Evolutionary conservation across 148 eudicot genomes (phyloP), one percentile per base, ranked within the genome.

Genomic region (Nepenthes mirabilis): DNA sequence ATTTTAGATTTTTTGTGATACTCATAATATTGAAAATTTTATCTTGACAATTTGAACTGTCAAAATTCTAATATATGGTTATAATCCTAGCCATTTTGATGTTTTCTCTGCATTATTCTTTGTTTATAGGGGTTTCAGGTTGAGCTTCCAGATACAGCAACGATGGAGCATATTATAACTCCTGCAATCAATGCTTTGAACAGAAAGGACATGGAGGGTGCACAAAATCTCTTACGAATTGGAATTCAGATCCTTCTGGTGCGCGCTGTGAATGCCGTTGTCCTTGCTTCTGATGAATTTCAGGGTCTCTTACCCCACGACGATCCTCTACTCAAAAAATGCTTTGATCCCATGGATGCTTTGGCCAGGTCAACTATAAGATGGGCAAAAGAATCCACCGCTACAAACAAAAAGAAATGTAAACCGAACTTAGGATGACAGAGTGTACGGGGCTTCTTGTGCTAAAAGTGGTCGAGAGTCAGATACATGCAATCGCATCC

Each of bases 271-370:
- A 85, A 85, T 58, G 57, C 40, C n/a, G 78, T 85, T 47, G 74
- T 85, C 52, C 69, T 85, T 63, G 84, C 85, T 37, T 77, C 79
- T 9, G 87, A 85, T 56, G 87, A 85, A 43, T 32, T 85, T 14
- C 80, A 71, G 5, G 67, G 76, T 58, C 58, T 85, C 36, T 67
- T 82, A 67, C 85, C 91, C 4, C 50, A 58, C 0, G 76, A 77
- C 14, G 91, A 85, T 61, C 91, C 91, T 45, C 87, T 85, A 65
- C 62, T 60, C 10, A 82, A 72, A 69, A 80, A 69, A 65, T 85
- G 87, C 64, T 55, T 85, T 9, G 85, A 85, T 65, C 91, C 91
- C 14, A 80, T 82, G 74, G 85, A 85, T 56, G 71, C 79, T 61
- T 70, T 85, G 74, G 91, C 79, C 40, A 71, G 83, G 61, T 79